A percentile compares a stretch with the other conserved stretches of the same genome.
Conservation (phyloP, 179 eudicot species). For the Pouteria campechiana region DNA sequence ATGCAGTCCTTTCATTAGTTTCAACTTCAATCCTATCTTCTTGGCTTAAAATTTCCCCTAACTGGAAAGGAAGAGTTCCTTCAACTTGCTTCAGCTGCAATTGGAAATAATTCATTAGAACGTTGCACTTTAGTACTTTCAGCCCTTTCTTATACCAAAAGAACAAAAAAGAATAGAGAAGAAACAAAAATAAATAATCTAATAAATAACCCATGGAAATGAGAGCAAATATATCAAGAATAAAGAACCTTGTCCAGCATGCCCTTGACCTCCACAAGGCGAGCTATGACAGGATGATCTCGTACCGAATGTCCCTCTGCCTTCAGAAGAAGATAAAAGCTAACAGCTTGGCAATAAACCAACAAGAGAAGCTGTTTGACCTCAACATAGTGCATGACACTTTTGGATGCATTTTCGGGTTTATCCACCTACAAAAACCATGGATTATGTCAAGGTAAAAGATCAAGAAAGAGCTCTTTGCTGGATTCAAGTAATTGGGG, state of each 20-base stretch:
- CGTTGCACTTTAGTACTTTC: no score
- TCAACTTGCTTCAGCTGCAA: slow-evolving; percentile 72
- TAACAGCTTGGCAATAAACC: slow-evolving; percentile 80
- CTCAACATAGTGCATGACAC: slow-evolving; percentile 66
- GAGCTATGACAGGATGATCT: slow-evolving; percentile 92
- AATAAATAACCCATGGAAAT: neutral
- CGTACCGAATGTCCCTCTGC: slow-evolving; percentile 86
- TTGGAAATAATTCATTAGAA: neutral
- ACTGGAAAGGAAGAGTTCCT: slow-evolving; percentile 48
- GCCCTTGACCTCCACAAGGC: slow-evolving; percentile 76
- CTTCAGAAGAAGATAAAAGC: slow-evolving; percentile 90
- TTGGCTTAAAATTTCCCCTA: slow-evolving; percentile 41
- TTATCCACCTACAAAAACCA: slow-evolving; percentile 39
- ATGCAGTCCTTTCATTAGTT: slow-evolving; percentile 10
- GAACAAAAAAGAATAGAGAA: neutral
- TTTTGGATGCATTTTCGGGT: slow-evolving; percentile 28
- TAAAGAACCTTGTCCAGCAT: slow-evolving; percentile 64
- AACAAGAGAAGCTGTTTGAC: slow-evolving; percentile 65
- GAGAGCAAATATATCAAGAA: no score
- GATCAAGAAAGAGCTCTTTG: no score
- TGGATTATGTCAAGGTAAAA: no score
- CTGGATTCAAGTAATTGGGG: no score
- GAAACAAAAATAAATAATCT: neutral
- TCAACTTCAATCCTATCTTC: slow-evolving; percentile 9
- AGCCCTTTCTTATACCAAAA: neutral